Base-by-base conservation (phyloP, 176 grass and related monocot species). In the Carex kokanica region DNA sequence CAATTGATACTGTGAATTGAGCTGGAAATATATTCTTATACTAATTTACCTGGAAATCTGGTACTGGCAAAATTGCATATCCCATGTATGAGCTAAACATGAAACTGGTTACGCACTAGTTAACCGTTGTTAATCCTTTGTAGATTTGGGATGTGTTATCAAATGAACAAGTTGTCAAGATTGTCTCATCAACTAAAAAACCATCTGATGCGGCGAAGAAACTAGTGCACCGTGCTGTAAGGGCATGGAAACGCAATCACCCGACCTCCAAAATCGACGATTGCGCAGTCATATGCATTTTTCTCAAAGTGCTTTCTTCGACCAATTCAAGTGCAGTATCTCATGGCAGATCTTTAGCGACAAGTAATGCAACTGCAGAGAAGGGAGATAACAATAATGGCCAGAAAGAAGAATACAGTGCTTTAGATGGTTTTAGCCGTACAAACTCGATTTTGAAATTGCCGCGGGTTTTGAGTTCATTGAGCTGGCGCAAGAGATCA, bases 121-220 rank as follows among this genome's bases (percentile, higher is more conserved):
- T 61, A 61, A 61, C 59, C 59, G 24, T 61, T 24, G 20, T 61
- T 61, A 61, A 68, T 24, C 0, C 69, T 78, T 25, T 82, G 84
- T 29, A 97, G 94, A 78, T 97, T 45, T 97, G 94, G 94, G 94
- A 97, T 86, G 91, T 92, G 9, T 87, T 97, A 60, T 91, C 94
- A 3, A 97, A 97, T 81, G 84, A 92, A 81, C 86, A 97, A 74
- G 88, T 92, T 13, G 29, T 89, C 41, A 92, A 89, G 82, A 88
- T 92, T 4, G 88, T 94, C 6, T 94, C 88, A 0, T 97, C 94
- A 0, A 82, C 16, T 0, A 36, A 10, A 29, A 89, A 89, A 21
- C 90, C 71, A 27, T 92, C 90, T 3, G 91, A 91, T 51, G 91
- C 88, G 0, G 88, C 94, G 0, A 92, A 81, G 80, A 87, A 77